A percentile compares a stretch with the other conserved stretches of the same genome.
phyloP scores from a whole-genome alignment of 441 rosid species.

The Euphorbia schlechtendalii region DNA sequence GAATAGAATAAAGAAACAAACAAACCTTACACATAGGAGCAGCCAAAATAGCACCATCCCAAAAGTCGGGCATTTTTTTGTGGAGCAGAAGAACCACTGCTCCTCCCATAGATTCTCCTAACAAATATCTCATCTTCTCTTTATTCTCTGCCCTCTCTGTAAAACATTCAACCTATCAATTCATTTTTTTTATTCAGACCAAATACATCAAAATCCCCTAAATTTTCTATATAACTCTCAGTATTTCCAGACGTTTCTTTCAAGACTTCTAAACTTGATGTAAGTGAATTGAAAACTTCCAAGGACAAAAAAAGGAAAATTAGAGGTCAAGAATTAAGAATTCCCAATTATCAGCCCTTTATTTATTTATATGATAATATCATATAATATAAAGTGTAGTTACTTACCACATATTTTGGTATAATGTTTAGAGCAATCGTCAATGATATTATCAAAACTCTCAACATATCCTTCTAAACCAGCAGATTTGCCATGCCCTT shows the following conservation, averaged over 20 bases:
- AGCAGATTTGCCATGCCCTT: constrained; percentile 83
- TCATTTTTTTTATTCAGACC: no score
- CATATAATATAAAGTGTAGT: neutral
- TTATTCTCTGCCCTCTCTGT: constrained; percentile 50
- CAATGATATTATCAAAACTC: constrained; percentile 46
- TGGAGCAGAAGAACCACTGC: constrained; percentile 56
- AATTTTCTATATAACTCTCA: no score
- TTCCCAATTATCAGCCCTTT: no score
- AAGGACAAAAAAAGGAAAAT: no score
- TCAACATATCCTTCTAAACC: constrained; percentile 48
- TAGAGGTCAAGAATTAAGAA: no score
- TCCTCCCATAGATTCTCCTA: constrained; percentile 96
- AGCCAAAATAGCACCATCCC: constrained; percentile 81
- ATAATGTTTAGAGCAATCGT: constrained; percentile 60
- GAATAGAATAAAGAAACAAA: neutral
- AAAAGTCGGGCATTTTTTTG: constrained; percentile 51
- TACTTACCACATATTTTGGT: constrained; percentile 48
- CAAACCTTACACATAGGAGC: constrained; percentile 96
- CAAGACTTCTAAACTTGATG: no score
- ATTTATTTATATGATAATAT: no score
- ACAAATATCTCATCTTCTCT: constrained; percentile 58
- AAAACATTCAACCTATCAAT: no score
- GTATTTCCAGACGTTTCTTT: no score
- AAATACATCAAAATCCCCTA: no score
- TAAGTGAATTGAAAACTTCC: no score